Evolutionary conservation across 257 asterid species (phyloP), one percentile per base, ranked within the genome.

Genomic region (Solanum ahanhuiri): DNA sequence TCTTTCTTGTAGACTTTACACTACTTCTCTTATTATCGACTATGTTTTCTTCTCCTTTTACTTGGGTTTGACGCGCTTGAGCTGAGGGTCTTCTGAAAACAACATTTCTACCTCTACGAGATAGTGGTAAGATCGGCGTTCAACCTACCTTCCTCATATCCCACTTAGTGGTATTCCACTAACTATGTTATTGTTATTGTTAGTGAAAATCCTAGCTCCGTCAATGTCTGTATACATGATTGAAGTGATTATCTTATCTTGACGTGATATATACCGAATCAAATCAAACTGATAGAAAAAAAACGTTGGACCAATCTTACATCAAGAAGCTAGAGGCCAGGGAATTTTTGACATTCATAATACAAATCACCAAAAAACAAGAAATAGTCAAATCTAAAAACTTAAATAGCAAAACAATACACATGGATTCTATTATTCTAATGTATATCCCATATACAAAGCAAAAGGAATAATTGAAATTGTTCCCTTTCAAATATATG

Each of bases 351-450:
- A 41, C 11, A 41, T 41, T 14, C 14, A 77, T 22, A 28, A 81
- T 81, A 81, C 43, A 81, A 79, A 48, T n/a, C 66, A 45, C 9
- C 9, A 81, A 79, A 72, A 81, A 17, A 20, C 66, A 48, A 28
- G 39, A 17, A 48, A 30, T 81, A 81, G 83, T 81, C 28, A 81
- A 81, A 81, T 81, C 67, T 28, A 48, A 28, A 12, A 48, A 81
- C 18, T 15, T 17, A 45, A 72, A 48, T 81, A 45, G 25, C 43
- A 81, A 70, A 37, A 43, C 41, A 81, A 79, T 79, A 45, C 84
- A 25, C 84, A 79, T 79, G 84, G 66, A 79, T 79, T 72, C 81
- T 20, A 72, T 72, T 33, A 71, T 72, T 77, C 84, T 45, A 79
- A 45, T 25, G 66, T 28, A 4, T 45, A 79, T 45, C 84, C 37